These are phyloP conservation scores for Heliamphora pulchella DNA, from an alignment of 179 eudicot genomes.

Conservation along the genomic window DNA sequence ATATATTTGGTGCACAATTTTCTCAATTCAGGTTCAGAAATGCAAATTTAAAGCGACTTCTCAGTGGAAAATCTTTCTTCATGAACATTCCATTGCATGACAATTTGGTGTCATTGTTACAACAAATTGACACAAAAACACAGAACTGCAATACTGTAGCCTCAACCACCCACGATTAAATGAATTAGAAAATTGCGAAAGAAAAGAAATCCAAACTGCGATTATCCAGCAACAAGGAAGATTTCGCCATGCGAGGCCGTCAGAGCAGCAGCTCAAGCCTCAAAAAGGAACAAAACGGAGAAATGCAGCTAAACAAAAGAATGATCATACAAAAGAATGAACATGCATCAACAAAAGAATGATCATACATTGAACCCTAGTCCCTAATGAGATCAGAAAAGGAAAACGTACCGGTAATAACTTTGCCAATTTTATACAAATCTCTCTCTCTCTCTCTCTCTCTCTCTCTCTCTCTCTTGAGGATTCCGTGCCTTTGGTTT, in stretches of 20 bases:
- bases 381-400: background rate
- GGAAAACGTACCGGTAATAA: constrained; percentile 2
- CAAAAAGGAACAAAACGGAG: background rate
- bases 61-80: background rate
- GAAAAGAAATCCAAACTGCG: background rate
- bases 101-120: background rate
- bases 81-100: background rate
- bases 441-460: background rate
- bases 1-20: background rate
- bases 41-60: background rate
- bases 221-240: background rate
- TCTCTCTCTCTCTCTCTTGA: background rate
- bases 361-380: constrained; percentile 1
- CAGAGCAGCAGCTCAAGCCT: background rate
- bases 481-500: background rate
- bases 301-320: background rate
- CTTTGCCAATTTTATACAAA: background rate
- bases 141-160: background rate
- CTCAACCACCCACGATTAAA: background rate
- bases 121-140: background rate
- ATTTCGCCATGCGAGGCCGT: background rate
- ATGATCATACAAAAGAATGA: background rate
- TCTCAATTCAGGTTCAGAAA: background rate
- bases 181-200: background rate
- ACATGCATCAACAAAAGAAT: background rate